These are phyloP conservation scores for Phytophthora uliginosa DNA, from an alignment of 352 stramenopile genomes.

Conservation along the genomic window DNA sequence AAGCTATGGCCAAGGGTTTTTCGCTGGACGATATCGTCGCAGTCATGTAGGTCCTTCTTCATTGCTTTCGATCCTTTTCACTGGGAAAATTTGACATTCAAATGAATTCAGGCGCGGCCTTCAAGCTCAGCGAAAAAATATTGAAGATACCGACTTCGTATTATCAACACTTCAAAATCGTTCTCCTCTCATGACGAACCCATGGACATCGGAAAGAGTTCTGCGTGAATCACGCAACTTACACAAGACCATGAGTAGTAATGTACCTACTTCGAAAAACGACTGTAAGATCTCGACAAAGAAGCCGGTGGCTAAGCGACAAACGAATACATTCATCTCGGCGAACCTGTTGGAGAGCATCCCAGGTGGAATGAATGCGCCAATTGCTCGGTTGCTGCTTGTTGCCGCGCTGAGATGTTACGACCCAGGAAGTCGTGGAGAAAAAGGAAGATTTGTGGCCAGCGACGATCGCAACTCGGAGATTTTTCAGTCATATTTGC, in stretches of 20 bases:
- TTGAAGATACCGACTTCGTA: conserved; percentile 48
- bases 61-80: neutral
- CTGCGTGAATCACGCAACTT: conserved; percentile 26
- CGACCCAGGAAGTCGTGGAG: conserved; percentile 39
- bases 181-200: conserved; percentile 61
- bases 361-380: conserved; percentile 59
- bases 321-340: conserved; percentile 32
- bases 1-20: conserved; percentile 66
- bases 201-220: conserved; percentile 58
- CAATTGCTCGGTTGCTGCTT: conserved; percentile 53
- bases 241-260: neutral
- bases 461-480: conserved; percentile 41
- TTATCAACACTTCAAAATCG: conserved; percentile 54
- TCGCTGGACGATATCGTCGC: conserved; percentile 53
- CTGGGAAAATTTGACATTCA: neutral
- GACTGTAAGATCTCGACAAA: conserved; percentile 1
- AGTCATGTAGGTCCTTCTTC: conserved; percentile 54
- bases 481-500: conserved; percentile 57
- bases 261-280: neutral
- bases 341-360: conserved; percentile 66
- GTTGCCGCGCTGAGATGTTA: conserved; percentile 63
- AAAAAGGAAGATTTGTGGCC: conserved; percentile 50
- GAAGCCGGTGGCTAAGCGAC: conserved; percentile 8
- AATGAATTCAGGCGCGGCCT: conserved; percentile 53
- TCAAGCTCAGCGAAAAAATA: conserved; percentile 54